A percentile compares a stretch with the other conserved stretches of the same genome.
Evolutionary conservation across 495 filamentous ascomycete species (phyloP).

Genomic region (Penicillium ochrochloron): DNA sequence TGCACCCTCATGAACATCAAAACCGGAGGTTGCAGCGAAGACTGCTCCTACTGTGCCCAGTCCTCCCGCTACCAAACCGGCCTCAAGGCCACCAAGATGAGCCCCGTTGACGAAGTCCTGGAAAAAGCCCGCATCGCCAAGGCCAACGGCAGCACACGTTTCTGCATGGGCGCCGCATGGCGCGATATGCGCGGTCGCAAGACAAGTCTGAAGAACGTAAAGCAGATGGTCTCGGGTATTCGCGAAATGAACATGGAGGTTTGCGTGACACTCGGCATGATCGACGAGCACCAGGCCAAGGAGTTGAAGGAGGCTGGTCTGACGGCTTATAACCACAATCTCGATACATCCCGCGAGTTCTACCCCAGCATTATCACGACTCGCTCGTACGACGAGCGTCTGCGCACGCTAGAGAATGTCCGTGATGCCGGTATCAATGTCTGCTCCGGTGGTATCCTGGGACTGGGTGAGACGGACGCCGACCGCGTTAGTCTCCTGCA

Average conservation of each 20-base stretch:
- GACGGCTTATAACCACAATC: conserved; percentile 89
- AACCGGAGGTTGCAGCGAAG: conserved; percentile 86
- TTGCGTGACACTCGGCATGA: conserved; percentile 89
- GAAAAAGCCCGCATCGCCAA: conserved; percentile 74
- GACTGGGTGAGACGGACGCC: conserved; percentile 71
- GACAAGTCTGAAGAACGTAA: conserved; percentile 74
- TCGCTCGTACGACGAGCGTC: conserved; percentile 79
- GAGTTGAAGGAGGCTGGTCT: conserved; percentile 81
- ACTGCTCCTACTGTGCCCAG: conserved; percentile 89
- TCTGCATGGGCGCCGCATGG: conserved; percentile 94
- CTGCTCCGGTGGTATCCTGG: conserved; percentile 82
- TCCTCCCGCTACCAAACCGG: conserved; percentile 80
- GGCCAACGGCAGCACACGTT: conserved; percentile 78
- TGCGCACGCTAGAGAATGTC: conserved; percentile 74
- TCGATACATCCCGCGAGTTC: conserved; percentile 84
- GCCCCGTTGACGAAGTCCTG: conserved; percentile 76
- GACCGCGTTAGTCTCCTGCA: conserved; percentile 81
- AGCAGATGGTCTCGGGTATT: conserved; percentile 79
- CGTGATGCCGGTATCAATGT: conserved; percentile 83
- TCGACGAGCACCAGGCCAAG: conserved; percentile 73
- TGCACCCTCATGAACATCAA: conserved; percentile 96
- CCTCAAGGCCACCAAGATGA: conserved; percentile 75
- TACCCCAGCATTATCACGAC: conserved; percentile 83
- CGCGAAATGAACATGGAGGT: conserved; percentile 81
- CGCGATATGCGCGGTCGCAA: conserved; percentile 89